Evolutionary conservation across 345 rosid genomes (phyloP).

Genomic region (Brassica rapa): DNA sequence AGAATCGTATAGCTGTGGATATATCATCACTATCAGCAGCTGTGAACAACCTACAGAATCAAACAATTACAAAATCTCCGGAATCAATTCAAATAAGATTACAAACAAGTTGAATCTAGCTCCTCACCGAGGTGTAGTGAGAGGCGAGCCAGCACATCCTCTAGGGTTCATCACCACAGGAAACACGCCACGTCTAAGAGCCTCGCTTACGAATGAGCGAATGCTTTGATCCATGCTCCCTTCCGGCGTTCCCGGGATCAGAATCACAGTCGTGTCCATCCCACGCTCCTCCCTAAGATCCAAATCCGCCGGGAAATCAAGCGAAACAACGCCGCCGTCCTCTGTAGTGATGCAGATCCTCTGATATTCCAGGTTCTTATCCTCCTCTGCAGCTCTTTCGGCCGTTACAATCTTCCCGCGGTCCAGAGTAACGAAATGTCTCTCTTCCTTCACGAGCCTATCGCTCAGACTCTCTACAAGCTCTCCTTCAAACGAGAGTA

Average conservation of each 20-base stretch:
- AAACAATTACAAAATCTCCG: constrained; percentile 1
- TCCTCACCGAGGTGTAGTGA: constrained; percentile 82
- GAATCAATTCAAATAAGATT: background rate
- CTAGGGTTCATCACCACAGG: constrained; percentile 96
- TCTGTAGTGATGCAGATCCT: constrained; percentile 62
- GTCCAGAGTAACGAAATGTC: constrained; percentile 71
- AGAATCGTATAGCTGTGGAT: constrained; percentile 68
- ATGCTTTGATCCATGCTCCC: constrained; percentile 71
- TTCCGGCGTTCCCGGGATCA: constrained; percentile 77
- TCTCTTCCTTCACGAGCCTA: constrained; percentile 72
- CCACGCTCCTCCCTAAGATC: constrained; percentile 76
- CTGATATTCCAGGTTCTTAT: constrained; percentile 62
- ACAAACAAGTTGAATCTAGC: constrained; percentile 20
- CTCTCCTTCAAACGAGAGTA: constrained; percentile 52
- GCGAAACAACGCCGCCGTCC: constrained; percentile 81
- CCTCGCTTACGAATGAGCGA: constrained; percentile 60
- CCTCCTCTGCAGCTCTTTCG: constrained; percentile 27
- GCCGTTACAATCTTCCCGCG: constrained; percentile 55
- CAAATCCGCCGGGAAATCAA: constrained; percentile 90
- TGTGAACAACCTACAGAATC: constrained; percentile 84
- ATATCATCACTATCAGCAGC: constrained; percentile 98
- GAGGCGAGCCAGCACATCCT: constrained; percentile 96
- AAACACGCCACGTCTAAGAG: constrained; percentile 65
- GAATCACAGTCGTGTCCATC: constrained; percentile 73
- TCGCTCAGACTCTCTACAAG: constrained; percentile 59